Percentiles rank a stretch among this genome's conserved stretches.
phyloP scores from a whole-genome alignment of 768 basidiomycete genomes.

The Tricholoma matsutake region DNA sequence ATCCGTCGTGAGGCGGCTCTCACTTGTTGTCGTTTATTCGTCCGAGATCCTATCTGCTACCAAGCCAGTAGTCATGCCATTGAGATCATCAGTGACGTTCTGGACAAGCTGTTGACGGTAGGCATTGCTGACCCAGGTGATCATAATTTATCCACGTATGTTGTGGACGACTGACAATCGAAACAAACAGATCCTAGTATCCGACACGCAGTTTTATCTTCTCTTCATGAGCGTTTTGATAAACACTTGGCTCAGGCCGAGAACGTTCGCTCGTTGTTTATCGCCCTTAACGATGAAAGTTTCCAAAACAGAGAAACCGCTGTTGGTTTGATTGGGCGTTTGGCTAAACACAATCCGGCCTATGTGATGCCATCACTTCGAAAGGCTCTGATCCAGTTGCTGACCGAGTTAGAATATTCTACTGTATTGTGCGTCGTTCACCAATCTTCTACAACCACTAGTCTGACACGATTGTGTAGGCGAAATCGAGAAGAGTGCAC shows the following conservation, averaged over 20 bases:
- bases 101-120: conserved; percentile 92
- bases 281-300: conserved; percentile 95
- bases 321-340: conserved; percentile 85
- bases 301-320: conserved; percentile 94
- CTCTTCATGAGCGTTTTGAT: conserved; percentile 91
- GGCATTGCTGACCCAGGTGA: conserved; percentile 94
- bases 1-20: conserved; percentile 87
- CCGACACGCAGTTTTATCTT: conserved; percentile 79
- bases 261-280: conserved; percentile 95
- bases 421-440: conserved; percentile 56
- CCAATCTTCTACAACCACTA: background rate
- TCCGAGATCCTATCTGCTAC: conserved; percentile 92
- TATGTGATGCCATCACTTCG: conserved; percentile 98
- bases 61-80: conserved; percentile 96
- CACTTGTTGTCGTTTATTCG: conserved; percentile 89
- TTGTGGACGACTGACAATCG: conserved; percentile 2
- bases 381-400: conserved; percentile 91
- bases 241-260: conserved; percentile 97
- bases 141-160: conserved; percentile 3
- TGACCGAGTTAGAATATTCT: conserved; percentile 96
- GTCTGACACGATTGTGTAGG: conserved; percentile 33
- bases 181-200: conserved; percentile 66
- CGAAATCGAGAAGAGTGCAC: conserved; percentile 92
- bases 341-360: conserved; percentile 94
- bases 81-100: conserved; percentile 95